phyloP scores from a whole-genome alignment of 441 rosid species.

The Adansonia gregorii region DNA sequence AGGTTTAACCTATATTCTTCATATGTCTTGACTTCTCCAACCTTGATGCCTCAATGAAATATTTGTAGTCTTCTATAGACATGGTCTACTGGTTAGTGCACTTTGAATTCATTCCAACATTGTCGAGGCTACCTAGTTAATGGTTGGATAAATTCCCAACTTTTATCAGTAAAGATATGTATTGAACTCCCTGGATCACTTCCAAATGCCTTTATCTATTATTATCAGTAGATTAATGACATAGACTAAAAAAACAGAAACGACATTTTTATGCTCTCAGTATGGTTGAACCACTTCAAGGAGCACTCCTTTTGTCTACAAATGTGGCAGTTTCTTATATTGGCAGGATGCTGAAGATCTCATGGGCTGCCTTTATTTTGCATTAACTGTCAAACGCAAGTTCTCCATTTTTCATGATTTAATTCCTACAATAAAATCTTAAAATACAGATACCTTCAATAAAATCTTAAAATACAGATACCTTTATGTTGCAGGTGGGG shows the following conservation, averaged over 20 bases:
- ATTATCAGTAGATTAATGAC: not conserved
- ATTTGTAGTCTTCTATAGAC: not conserved
- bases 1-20: slow-evolving; percentile 42
- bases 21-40: not conserved
- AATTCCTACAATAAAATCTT: slow-evolving; percentile 14
- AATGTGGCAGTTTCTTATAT: not conserved
- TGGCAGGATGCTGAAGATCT: not conserved
- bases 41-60: not conserved
- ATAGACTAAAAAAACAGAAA: not conserved
- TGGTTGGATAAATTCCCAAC: not conserved
- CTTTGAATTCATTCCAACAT: not conserved
- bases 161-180: not conserved
- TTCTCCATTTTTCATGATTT: not conserved
- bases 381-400: not conserved
- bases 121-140: not conserved
- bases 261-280: not conserved
- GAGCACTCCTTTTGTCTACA: not conserved
- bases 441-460: slow-evolving; percentile 7
- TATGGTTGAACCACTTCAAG: not conserved
- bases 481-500: slow-evolving; percentile 49
- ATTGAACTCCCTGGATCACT: not conserved
- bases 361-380: not conserved
- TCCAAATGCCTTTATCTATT: not conserved
- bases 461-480: not conserved
- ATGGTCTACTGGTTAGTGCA: not conserved